Base-by-base conservation (phyloP, 1,284 basidiomycete genomes). In the Pyrrhoderma noxium region DNA sequence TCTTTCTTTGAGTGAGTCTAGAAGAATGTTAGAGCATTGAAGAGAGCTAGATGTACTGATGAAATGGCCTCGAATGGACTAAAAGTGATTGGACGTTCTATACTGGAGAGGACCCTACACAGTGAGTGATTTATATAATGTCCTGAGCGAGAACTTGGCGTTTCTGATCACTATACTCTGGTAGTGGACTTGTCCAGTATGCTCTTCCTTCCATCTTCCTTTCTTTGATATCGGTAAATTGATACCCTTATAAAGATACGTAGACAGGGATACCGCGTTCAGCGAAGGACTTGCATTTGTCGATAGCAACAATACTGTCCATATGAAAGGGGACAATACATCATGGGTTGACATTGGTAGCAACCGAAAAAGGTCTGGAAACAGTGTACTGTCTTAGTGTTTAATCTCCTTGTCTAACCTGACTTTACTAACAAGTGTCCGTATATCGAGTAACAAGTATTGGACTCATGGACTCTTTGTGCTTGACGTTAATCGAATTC, bases 261-360 rank as follows among this genome's bases (percentile, higher is more conserved):
- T 80, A 41, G 66, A 79, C 58, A 56, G 63, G 44, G 61, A 64
- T 21, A 70, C 67, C 37, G 80, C 82, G 8, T 72, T 77, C 58
- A 62, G 65, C 14, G 58, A 69, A 37, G 66, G 69, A 34, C 68
- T 84, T 7, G 73, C 71, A 3, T 84, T 71, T 61, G 73, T 82
- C 14, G 70, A 72, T 23, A 69, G 71, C 14, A 68, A 82, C 59
- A 74, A 73, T 23, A 73, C 72, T 39, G 81, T 83, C 21, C 72
- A 86, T 23, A 88, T 88, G 84, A 79, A 82, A 60, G 83, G 81
- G 9, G 85, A 88, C 54, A 73, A 86, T 59, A 79, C 73, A 0
- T 80, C 74, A 14, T 67, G 64, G 64, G 63, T 88, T 42, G 56
- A 69, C 2, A 45, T 64, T 40, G 83, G 82, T 14, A 66, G 70